phyloP scores from a whole-genome alignment of 1,284 basidiomycete species.

The Taiwanofungus camphoratus region DNA sequence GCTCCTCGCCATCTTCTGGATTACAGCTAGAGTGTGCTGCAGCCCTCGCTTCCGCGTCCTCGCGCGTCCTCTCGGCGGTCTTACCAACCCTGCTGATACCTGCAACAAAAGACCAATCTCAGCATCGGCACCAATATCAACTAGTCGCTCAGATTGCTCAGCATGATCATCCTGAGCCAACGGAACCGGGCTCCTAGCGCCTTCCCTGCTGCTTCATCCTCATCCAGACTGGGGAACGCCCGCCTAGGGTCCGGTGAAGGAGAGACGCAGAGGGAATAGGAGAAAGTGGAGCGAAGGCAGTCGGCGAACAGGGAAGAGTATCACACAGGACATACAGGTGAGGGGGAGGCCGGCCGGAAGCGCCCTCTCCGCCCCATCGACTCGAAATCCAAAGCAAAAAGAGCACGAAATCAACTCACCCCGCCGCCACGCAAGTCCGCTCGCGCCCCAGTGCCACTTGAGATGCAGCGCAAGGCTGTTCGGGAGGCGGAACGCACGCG shows the following conservation, averaged over 20 bases:
- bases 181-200: too few species aligned
- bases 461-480: conserved; percentile 28
- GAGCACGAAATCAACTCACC: conserved; percentile 8
- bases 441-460: conserved; percentile 28
- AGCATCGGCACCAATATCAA: too few species aligned
- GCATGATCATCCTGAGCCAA: too few species aligned
- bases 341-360: too few species aligned
- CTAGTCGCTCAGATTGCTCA: too few species aligned
- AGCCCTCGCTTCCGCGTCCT: conserved; percentile 6
- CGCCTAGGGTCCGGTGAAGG: too few species aligned
- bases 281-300: too few species aligned
- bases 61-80: conserved; percentile 8
- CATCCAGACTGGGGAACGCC: too few species aligned
- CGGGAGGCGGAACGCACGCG: conserved; percentile 22
- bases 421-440: conserved; percentile 15
- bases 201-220: too few species aligned
- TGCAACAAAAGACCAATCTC: background rate
- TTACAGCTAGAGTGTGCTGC: background rate
- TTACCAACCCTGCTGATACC: conserved; percentile 14
- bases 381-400: background rate
- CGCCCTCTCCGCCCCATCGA: background rate
- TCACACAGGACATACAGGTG: too few species aligned
- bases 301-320: too few species aligned
- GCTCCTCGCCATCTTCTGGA: background rate
- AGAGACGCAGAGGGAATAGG: too few species aligned